A percentile compares a stretch with the other conserved stretches of the same genome.
Evolutionary conservation across 2,329 filamentous ascomycete genomes (phyloP).

Genomic region (Fusarium sp.): DNA sequence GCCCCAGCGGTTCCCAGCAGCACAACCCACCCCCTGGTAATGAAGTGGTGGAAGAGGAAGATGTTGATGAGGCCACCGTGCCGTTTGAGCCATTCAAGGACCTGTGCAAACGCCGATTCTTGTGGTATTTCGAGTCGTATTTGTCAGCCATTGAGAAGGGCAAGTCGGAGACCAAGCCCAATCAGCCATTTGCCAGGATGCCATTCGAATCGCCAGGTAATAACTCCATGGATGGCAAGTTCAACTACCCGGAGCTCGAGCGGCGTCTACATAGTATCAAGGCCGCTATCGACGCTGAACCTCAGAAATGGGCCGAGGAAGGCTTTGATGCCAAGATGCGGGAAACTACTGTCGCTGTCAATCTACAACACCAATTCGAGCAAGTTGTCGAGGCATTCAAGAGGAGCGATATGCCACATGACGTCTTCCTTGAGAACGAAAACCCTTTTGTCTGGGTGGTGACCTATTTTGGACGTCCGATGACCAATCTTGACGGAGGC

Average conservation of each 20-base stretch:
- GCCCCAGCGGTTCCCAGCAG: slow-evolving; percentile 62
- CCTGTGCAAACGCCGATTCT: slow-evolving; percentile 88
- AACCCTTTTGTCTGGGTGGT: slow-evolving; percentile 94
- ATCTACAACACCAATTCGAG: slow-evolving; percentile 86
- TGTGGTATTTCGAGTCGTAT: slow-evolving; percentile 97
- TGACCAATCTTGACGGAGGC: slow-evolving; percentile 94
- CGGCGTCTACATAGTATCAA: slow-evolving; percentile 78
- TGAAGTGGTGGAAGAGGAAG: slow-evolving; percentile 63
- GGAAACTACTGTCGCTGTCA: slow-evolving; percentile 83
- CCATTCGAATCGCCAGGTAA: slow-evolving; percentile 80
- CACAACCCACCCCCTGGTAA: slow-evolving; percentile 46
- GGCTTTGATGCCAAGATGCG: slow-evolving; percentile 74
- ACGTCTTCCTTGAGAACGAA: slow-evolving; percentile 80
- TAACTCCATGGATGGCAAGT: slow-evolving; percentile 90
- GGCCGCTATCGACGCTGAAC: slow-evolving; percentile 79
- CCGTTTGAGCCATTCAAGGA: slow-evolving; percentile 91
- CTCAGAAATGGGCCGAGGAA: slow-evolving; percentile 77
- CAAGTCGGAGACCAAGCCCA: slow-evolving; percentile 73
- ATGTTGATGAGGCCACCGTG: slow-evolving; percentile 67
- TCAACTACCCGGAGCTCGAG: slow-evolving; percentile 83
- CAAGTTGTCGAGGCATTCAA: slow-evolving; percentile 85
- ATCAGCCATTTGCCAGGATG: slow-evolving; percentile 81
- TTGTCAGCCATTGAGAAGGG: slow-evolving; percentile 78
- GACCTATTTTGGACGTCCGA: slow-evolving; percentile 91
- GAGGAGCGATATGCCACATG: slow-evolving; percentile 77